Evolutionary conservation across 371 early-diverging fungal species (phyloP).

Genomic region (Mucor plumbeus): DNA sequence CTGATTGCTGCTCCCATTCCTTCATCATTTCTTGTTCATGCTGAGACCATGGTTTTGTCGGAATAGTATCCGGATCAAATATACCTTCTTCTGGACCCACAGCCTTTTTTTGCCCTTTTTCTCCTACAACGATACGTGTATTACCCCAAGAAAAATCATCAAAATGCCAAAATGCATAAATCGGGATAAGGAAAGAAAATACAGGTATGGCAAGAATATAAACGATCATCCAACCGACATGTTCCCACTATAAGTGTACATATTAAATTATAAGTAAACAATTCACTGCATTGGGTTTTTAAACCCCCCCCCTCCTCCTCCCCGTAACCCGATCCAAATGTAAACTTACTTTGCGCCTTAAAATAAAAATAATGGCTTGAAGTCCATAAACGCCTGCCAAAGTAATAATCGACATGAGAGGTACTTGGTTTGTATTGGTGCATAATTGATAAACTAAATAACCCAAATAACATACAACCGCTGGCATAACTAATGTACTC

Average conservation of each 20-base stretch:
- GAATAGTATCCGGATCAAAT: conserved; percentile 91
- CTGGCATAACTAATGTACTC: conserved; percentile 89
- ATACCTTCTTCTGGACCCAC: conserved; percentile 58
- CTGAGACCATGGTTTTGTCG: conserved; percentile 89
- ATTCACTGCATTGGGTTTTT: not conserved
- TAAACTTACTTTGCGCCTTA: conserved; percentile 89
- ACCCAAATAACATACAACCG: conserved; percentile 85
- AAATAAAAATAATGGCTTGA: conserved; percentile 87
- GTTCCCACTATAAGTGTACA: conserved; percentile 56
- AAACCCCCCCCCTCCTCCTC: no score
- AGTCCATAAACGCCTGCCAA: conserved; percentile 84
- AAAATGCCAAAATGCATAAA: conserved; percentile 92
- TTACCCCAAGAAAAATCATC: conserved; percentile 93
- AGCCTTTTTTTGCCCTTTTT: conserved; percentile 72
- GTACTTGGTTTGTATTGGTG: conserved; percentile 60
- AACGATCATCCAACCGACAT: conserved; percentile 90
- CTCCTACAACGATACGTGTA: conserved; percentile 88
- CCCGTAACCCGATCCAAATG: conserved; percentile 24
- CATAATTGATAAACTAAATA: conserved; percentile 73
- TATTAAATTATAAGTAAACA: not conserved
- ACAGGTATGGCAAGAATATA: conserved; percentile 74
- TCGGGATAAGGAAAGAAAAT: conserved; percentile 66
- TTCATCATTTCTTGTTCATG: conserved; percentile 59
- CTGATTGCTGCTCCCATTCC: conserved; percentile 7
- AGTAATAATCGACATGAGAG: conserved; percentile 69